A percentile compares a stretch with the other conserved stretches of the same genome.
Evolutionary conservation across 345 rosid species (phyloP).

Genomic region (Populus deltoides): DNA sequence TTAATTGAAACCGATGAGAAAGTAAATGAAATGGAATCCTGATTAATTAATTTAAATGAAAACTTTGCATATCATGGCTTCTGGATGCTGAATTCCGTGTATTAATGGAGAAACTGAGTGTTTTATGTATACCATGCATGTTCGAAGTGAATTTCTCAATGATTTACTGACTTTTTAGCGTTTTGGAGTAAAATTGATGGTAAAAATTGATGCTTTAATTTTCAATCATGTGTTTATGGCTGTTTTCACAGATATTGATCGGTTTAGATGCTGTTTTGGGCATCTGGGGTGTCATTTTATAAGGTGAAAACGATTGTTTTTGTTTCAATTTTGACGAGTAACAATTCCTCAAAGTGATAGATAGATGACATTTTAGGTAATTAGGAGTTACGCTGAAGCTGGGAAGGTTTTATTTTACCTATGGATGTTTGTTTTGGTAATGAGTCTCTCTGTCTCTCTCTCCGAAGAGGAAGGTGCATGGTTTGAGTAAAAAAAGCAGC

Average conservation of each 20-base stretch:
- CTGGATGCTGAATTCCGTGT: neutral
- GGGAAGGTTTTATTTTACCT: neutral
- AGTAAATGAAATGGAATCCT: neutral
- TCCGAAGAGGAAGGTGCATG: neutral
- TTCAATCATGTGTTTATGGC: neutral
- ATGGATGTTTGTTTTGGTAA: too few species aligned
- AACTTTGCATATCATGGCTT: neutral
- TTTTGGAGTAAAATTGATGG: neutral
- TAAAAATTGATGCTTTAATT: too few species aligned
- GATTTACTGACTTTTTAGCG: neutral
- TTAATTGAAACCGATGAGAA: neutral
- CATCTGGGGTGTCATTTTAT: neutral
- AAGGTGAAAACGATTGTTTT: neutral
- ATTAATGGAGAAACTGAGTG: neutral
- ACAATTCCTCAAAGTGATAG: neutral
- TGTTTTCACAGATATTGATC: neutral
- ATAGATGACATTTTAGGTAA: neutral
- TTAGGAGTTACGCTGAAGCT: neutral
- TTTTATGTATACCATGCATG: neutral
- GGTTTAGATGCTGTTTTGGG: neutral
- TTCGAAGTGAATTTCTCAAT: neutral
- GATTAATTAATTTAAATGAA: neutral
- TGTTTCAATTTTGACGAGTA: neutral
- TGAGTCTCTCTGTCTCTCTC: too few species aligned
- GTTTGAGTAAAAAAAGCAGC: neutral